Evolutionary conservation across 495 filamentous ascomycete species (phyloP), one percentile per base, ranked within the genome.

Genomic region (Symbiotaphrina buchneri): DNA sequence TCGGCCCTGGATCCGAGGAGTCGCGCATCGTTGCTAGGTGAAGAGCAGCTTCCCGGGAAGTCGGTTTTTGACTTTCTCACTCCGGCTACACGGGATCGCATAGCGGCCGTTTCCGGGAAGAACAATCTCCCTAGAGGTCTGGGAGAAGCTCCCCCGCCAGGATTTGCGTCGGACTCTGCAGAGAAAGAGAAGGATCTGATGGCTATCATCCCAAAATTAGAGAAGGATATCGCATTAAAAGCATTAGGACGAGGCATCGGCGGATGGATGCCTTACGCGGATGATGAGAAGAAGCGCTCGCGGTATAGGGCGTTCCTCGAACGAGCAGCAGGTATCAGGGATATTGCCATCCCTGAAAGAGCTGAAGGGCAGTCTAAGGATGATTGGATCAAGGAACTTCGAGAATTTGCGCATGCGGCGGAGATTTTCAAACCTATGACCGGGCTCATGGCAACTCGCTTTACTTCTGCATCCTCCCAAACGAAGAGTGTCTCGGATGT

Each of bases 1-100:
- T 84, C 79, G 0, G 68, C 59, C 5, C 64, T 94, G 6, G 67
- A 91, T 47, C 76, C 85, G 3, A 74, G 62, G 38, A 56, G 80
- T 18, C 66, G 87, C 39, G 87, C 83, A 7, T 68, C 73, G 10
- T 55, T 92, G 7, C 57, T 97, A 0, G 83, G 83, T 13, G 85
- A 95, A 48, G 56, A 65, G 18, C 66, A 72, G 25, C 55, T 97
- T 1, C 84, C 83, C 3, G 76, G 80, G 6, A 93, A 94, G 49
- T 95, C 87, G 1, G 72, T 97, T 21, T 97, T 95, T 47, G 83
- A 94, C 48, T 95, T 74, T 55, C 66, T 97, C 51, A 75, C 80
- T 0, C 63, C 83, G 1, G 67, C 76, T 23, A 71, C 79, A 5
- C 70, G 87, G 39, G 73, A 80, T 27, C 68, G 69, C 15, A 63